Base-by-base conservation (phyloP, 2,329 filamentous ascomycete species). In the Xylaria multiplex region DNA sequence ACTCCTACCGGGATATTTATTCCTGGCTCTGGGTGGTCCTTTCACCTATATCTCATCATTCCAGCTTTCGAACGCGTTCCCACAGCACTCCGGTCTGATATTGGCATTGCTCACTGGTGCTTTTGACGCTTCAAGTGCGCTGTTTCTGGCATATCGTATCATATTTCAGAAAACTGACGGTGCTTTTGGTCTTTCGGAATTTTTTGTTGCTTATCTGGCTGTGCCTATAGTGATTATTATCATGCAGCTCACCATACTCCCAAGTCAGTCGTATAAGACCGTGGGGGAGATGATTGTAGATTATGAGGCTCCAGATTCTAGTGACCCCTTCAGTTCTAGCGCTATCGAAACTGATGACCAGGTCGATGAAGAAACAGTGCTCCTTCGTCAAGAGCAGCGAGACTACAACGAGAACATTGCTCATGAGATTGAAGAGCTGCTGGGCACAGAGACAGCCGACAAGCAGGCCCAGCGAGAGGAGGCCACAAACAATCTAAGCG, bases 41-140 rank as follows among this genome's bases (percentile, higher is more conserved):
- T 94, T 93, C 73, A 87, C 92, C 58, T 96, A 93, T 78, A 92
- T 96, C 64, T 90, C 91, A 8, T 91, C 90, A 2, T 95, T 95
- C 78, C 92, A 96, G 76, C 86, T 96, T 45, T 93, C 91, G 45
- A 96, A 96, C 77, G 89, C 92, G 2, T 95, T 96, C 74, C 92
- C 92, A 0, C 85, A 85, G 56, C 86, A 90, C 74, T 91, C 91
- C 1, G 92, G 92, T 1, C 81, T 93, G n/a, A 93, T 96, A 69
- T 82, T 96, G 8, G 92, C 93, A 2, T 83, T 93, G 40, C 80
- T 96, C 59, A 95, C 92, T 0, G 92, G 92, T 6, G 91, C 92
- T 4, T 96, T 96, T 76, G 92, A 96, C 77, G 90, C 91, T 0
- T 94, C 91, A 1, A 93, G 91, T 70, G 91, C 91, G 5, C 78